Evolutionary conservation across 495 filamentous ascomycete species (phyloP), one percentile per base, ranked within the genome.

Genomic region (Penicillium robsamsonii): DNA sequence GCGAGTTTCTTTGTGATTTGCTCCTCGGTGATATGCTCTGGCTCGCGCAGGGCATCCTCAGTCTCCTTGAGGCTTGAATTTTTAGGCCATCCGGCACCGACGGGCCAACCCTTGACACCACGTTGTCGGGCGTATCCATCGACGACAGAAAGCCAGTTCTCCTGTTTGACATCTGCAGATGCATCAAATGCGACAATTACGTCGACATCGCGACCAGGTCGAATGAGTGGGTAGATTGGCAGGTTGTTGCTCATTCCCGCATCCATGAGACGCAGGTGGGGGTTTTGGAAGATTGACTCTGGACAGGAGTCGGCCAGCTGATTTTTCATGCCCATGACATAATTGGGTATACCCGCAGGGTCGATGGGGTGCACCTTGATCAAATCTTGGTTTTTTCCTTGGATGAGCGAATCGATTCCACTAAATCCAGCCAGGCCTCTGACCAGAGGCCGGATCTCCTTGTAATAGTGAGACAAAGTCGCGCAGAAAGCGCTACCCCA

Each of bases 191-290:
- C 88, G 22, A 98, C 82, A n/a, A 98, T 76, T 40, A 98, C 81
- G 62, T 98, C 94, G 17, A 97, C 85, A 59, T 94, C 84, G 27
- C 94, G 80, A 4, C 91, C 92, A 0, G 88, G 90, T 18, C 94
- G 83, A 24, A 98, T 84, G 6, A 97, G 80, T 0, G 94, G 94
- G 69, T 98, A 98, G 27, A 96, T 89, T 5, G 94, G 93, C 4
- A 98, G 79, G 62, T 98, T 98, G 68, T 97, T 97, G 49, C 87
- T 91, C 92, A 98, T 98, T 12, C 94, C 94, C 6, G 94, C 91
- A 73, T 98, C 94, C 88, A 96, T 96, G 5, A 97, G 82, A 60
- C 94, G 87, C 24, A 97, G 77, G 60, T 90, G 85, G 33, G 85
- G 74, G 18, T 75, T 79, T 46, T 81, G 75, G 63, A 87, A 84